These are phyloP conservation scores for Nosema granulosis DNA, from an alignment of 371 early-diverging fungal species.

Conservation along the genomic window DNA sequence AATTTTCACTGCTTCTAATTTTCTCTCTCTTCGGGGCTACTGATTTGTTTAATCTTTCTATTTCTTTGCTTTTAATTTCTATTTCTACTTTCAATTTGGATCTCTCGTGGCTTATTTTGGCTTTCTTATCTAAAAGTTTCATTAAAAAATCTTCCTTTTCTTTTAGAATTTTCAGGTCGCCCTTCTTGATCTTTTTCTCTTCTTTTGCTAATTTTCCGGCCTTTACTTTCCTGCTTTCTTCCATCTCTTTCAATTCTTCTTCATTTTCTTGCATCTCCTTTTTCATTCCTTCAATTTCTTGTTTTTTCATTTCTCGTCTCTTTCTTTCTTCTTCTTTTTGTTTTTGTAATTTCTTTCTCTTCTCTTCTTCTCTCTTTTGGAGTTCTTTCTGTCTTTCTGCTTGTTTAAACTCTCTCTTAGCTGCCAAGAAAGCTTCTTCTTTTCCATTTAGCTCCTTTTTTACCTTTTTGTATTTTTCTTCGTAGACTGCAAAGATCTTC, in stretches of 20 bases:
- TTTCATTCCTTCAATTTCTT: constrained; percentile 46
- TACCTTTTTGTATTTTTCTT: constrained; percentile 11
- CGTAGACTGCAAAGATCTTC: constrained; percentile 37
- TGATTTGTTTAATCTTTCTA: constrained; percentile 6
- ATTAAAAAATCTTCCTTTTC: constrained; percentile 3
- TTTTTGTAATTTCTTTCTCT: constrained; percentile 68
- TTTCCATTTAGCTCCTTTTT: constrained; percentile 22
- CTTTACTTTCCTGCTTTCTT: constrained; percentile 20
- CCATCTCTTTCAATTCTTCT: constrained; percentile 33
- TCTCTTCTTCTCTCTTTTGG: constrained; percentile 71
- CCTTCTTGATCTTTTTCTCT: constrained; percentile 19
- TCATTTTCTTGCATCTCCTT: background rate
- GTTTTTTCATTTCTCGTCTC: constrained; percentile 51
- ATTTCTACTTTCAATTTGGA: background rate
- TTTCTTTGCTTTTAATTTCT: background rate
- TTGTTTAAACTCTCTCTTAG: constrained; percentile 9
- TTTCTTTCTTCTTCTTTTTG: constrained; percentile 62
- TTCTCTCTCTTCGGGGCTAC: constrained; percentile 17
- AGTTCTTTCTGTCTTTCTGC: constrained; percentile 23
- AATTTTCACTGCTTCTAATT: constrained; percentile 38
- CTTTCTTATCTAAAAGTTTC: constrained; percentile 28
- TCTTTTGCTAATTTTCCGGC: background rate
- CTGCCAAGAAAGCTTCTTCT: constrained; percentile 11
- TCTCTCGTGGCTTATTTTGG: background rate
- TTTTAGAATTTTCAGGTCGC: constrained; percentile 6